Percentiles rank a stretch among this genome's conserved stretches.
Conservation (phyloP, 108 stramenopile species). For the Stephanodiscus triporus region DNA sequence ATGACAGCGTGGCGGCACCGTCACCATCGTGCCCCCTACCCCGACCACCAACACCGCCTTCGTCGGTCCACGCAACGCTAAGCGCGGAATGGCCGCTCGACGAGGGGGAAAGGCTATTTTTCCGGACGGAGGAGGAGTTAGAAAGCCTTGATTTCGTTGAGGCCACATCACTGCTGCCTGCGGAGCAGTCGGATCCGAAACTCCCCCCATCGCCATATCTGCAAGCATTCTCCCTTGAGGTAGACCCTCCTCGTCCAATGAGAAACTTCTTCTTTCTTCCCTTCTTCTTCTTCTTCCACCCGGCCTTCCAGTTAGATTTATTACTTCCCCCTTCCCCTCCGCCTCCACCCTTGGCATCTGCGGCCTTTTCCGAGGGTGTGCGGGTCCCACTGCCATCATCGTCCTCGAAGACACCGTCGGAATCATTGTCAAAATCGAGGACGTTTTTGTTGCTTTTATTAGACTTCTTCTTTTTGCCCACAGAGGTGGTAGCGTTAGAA, state of each 20-base stretch:
- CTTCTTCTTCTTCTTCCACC: constrained; percentile 4
- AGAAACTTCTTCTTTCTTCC: constrained; percentile 1
- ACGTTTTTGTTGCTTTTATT: neutral
- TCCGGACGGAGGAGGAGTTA: neutral
- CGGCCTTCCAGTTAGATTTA: constrained; percentile 8
- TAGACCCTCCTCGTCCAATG: neutral
- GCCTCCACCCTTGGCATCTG: neutral
- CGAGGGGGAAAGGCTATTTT: neutral
- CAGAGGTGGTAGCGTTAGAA: constrained; percentile 4
- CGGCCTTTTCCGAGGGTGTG: constrained; percentile 1
- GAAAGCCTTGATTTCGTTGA: constrained; percentile 5
- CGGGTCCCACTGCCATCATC: constrained; percentile 12
- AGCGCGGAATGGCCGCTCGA: neutral
- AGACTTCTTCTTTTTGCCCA: neutral
- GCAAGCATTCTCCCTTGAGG: neutral
- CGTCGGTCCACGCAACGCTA: constrained; percentile 1
- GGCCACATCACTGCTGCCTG: neutral
- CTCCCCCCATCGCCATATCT: neutral
- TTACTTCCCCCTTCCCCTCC: neutral
- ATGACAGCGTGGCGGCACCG: constrained; percentile 16
- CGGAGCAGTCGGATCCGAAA: neutral
- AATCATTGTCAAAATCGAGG: constrained; percentile 36
- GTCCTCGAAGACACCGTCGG: constrained; percentile 30
- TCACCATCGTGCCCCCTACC: neutral
- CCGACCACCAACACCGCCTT: constrained; percentile 5